These are phyloP conservation scores for Elaeis oleifera DNA, from an alignment of 202 grass and related monocot genomes.

Conservation along the genomic window DNA sequence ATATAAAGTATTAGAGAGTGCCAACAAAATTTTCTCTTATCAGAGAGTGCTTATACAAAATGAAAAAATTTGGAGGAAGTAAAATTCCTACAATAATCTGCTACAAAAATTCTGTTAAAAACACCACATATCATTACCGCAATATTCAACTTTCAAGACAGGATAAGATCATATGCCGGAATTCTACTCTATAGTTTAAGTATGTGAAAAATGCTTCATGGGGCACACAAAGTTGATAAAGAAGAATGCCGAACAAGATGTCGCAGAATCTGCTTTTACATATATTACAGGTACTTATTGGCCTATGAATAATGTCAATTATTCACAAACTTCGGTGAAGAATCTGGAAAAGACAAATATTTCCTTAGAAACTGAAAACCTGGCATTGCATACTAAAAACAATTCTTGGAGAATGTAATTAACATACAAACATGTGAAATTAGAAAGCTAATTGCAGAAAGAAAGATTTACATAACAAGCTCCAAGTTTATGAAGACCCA, in stretches of 20 bases:
- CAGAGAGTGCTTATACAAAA: too few relatives aligned
- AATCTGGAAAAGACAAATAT: background rate
- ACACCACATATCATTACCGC: too few relatives aligned
- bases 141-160: too few relatives aligned
- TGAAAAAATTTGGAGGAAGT: too few relatives aligned
- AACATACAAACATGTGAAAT: background rate
- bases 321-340: background rate
- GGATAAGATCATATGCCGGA: too few relatives aligned
- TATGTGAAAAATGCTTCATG: too few relatives aligned
- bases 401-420: background rate
- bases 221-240: too few relatives aligned
- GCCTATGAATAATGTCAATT: background rate
- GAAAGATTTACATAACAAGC: background rate
- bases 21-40: too few relatives aligned
- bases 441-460: background rate
- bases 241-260: too few relatives aligned
- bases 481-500: too few relatives aligned
- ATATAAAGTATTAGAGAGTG: too few relatives aligned
- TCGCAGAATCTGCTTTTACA: background rate
- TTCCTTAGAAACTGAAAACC: background rate
- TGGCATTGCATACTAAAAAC: background rate
- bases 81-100: background rate
- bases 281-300: background rate
- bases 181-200: too few relatives aligned
- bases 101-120: background rate